Evolutionary conservation across 495 filamentous ascomycete genomes (phyloP), one percentile per base, ranked within the genome.

Genomic region (Penicillium cinerascens): DNA sequence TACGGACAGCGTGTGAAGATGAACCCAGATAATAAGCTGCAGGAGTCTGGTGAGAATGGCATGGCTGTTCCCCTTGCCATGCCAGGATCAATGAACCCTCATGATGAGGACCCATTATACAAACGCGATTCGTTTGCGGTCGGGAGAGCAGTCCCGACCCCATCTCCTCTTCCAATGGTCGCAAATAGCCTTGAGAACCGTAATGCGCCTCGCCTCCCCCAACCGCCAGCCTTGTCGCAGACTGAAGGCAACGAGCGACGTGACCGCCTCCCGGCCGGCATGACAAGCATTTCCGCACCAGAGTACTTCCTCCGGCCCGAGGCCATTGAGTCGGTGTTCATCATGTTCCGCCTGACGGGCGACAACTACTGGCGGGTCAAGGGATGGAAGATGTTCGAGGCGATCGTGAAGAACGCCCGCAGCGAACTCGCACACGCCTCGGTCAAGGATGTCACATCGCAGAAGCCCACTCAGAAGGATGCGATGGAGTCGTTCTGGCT

Each of bases 261-360:
- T n/a, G 82, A 87, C 38, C 71, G 77, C 15, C 66, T 95, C 9
- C 86, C 87, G 2, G 67, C 77, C 2, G 92, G 91, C 8, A 83
- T 91, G 60, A 73, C 76, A 3, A 69, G 65, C 17, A 80, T 96
- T 45, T 68, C 61, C 7, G 74, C 72, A 33, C 71, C 72, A 22
- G 76, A 80, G 39, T 97, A 97, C 64, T 86, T 92, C 49, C 80
- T 97, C 50, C 91, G 89, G 41, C 91, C 91, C 40, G 91, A 96
- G 75, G 91, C 91, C 3, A 95, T 96, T 56, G 91, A 96, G 67
- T 95, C 89, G 1, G 89, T 96, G 13, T 96, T 90, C 79, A 91
- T 95, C 75, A 90, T 96, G 87, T 95, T 88, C 75, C 88, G 91
- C 61, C 85, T 93, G 56, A 96, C 91, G 0, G 91, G 89, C 47